Conservation (phyloP, 805 yeast species). For the Yamadazyma sp. region DNA sequence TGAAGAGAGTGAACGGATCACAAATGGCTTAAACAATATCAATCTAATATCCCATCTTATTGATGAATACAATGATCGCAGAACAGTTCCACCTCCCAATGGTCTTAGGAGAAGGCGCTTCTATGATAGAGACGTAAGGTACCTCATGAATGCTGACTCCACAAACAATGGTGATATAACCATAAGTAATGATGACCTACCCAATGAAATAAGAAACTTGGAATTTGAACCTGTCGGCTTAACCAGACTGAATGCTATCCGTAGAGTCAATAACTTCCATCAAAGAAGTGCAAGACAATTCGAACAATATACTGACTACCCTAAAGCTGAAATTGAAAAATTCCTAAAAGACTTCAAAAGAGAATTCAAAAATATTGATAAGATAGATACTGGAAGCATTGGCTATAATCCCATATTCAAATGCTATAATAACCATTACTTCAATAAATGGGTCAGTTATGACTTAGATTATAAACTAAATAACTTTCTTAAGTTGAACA, state of each 20-base stretch:
- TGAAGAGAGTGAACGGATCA: slow-evolving; percentile 7
- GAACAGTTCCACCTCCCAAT: background rate
- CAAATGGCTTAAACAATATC: slow-evolving; percentile 6
- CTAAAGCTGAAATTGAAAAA: slow-evolving; percentile 1
- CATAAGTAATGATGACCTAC: background rate
- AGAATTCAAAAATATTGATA: background rate
- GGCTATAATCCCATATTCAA: slow-evolving; percentile 2
- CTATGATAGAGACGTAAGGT: too few species aligned
- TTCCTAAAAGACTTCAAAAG: background rate
- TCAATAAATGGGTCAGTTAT: slow-evolving; percentile 3
- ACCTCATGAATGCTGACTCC: too few species aligned
- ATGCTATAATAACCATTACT: slow-evolving; percentile 4
- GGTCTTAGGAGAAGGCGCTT: background rate
- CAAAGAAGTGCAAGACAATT: background rate
- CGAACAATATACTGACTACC: background rate
- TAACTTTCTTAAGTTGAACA: slow-evolving; percentile 2
- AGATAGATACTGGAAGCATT: background rate
- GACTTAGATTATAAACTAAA: slow-evolving; percentile 8
- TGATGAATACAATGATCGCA: slow-evolving; percentile 1
- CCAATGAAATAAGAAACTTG: slow-evolving; percentile 1
- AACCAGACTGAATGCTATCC: slow-evolving; percentile 7
- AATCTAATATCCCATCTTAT: slow-evolving; percentile 7
- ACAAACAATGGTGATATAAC: background rate
- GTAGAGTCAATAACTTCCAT: slow-evolving; percentile 2
- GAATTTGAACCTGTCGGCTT: slow-evolving; percentile 1